Evolutionary conservation across 805 yeast species (phyloP).

Genomic region (Candida loeiensis): DNA sequence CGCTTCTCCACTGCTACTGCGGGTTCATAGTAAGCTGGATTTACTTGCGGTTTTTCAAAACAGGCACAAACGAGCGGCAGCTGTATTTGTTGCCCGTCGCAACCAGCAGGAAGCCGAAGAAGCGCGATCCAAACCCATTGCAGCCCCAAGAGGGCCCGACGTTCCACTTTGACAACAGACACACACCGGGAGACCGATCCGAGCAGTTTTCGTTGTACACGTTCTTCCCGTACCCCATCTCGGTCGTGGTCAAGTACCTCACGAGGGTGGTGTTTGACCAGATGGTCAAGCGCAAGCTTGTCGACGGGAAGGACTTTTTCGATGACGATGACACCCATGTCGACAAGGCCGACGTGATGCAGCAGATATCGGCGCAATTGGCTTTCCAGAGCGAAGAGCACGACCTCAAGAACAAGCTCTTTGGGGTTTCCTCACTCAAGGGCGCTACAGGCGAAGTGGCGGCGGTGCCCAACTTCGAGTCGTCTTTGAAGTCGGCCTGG

Average conservation of each 20-base stretch:
- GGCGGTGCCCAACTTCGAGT: slow-evolving; percentile 26
- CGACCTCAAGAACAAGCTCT: slow-evolving; percentile 31
- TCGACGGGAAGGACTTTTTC: slow-evolving; percentile 22
- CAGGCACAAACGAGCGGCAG: slow-evolving; percentile 42
- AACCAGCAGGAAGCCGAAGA: slow-evolving; percentile 17
- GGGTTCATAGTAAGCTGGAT: slow-evolving; percentile 39
- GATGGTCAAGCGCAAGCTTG: slow-evolving; percentile 17
- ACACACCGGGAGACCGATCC: slow-evolving; percentile 24
- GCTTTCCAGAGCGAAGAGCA: slow-evolving; percentile 24
- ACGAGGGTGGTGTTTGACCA: slow-evolving; percentile 20
- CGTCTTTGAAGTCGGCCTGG: slow-evolving; percentile 21
- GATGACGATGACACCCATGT: slow-evolving; percentile 18
- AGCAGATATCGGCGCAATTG: slow-evolving; percentile 5
- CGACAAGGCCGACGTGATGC: slow-evolving; percentile 16
- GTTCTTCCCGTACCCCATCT: slow-evolving; percentile 41
- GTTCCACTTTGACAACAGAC: slow-evolving; percentile 11
- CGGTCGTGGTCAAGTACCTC: slow-evolving; percentile 21
- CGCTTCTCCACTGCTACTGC: slow-evolving; percentile 20
- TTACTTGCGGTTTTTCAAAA: slow-evolving; percentile 37
- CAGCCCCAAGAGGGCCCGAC: slow-evolving; percentile 2
- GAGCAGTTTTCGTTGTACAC: slow-evolving; percentile 35
- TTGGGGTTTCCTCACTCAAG: slow-evolving; percentile 38
- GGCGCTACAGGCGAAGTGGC: slow-evolving; percentile 37
- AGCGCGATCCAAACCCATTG: no score
- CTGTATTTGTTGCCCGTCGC: slow-evolving; percentile 39